Base-by-base conservation (phyloP, 2,329 filamentous ascomycete genomes). In the Monilinia aucupariae region DNA sequence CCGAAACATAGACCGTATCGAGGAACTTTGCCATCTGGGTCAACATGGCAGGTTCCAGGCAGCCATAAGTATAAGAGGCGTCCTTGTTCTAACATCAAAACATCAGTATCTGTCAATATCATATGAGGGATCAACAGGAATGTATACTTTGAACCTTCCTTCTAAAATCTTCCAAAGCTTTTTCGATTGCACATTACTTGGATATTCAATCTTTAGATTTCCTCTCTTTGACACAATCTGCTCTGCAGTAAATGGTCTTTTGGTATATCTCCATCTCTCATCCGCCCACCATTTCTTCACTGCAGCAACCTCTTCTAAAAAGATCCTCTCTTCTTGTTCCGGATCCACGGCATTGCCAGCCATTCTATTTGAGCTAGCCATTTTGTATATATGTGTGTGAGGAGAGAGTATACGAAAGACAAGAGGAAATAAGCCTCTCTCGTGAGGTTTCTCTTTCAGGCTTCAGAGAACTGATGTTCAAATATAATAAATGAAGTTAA, bases 11-110 rank as follows among this genome's bases (percentile, higher is more conserved):
- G 75, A 99, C 91, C 41, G 94, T 99, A 75, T 99, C 94, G 66
- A 99, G 83, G 77, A 96, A 97, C 79, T 97, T 96, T 72, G 93
- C 93, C 94, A 99, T 99, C 78, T 99, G 94, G 34, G 94, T 97
- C 75, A 99, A 85, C 90, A 97, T 97, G 63, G 96, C 96, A 13
- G 94, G 94, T 75, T 99, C 94, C 68, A 99, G 82, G 79, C 94
- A 97, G 73, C 94, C 94, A 75, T 97, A 99, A 64, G 94, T 99
- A 80, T 88, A 96, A 78, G 91, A 96, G 54, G 90, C 90, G 73
- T 94, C 89, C 72, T 86, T 85, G 74, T 83, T 89, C 90, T 96
- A 70, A 64, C 59, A 15, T 43, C 32, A 15, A 53, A 12, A 32
- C 25, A 43, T 60, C 20, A 60, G 37, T 53, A 39, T 43, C 58